Percentiles rank a stretch among this genome's conserved stretches.
These are phyloP conservation scores for Cyberlindnera subsufficiens DNA, from an alignment of 805 yeast species.

Conservation along the genomic window DNA sequence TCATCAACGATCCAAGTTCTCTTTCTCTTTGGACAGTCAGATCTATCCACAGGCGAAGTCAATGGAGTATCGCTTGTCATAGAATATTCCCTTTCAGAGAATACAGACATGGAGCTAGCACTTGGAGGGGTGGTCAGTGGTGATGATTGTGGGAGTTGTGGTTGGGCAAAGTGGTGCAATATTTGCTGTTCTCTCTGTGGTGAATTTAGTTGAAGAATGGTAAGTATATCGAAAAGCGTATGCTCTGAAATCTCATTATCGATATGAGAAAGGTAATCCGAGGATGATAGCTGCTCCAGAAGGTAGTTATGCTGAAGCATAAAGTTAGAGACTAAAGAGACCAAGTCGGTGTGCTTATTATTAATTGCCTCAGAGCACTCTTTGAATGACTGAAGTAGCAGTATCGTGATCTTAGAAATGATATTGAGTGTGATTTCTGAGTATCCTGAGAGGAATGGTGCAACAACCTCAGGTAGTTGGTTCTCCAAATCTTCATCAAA, in stretches of 20 bases:
- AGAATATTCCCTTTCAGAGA: slow-evolving; percentile 1
- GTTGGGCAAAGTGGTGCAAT: not conserved
- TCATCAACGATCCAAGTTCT: slow-evolving; percentile 1
- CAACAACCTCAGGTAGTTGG: slow-evolving; percentile 16
- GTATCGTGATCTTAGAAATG: slow-evolving; percentile 11
- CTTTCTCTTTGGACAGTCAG: not conserved
- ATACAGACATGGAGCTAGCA: slow-evolving; percentile 1
- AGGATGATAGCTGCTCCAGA: not conserved
- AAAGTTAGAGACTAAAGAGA: not conserved
- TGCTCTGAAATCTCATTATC: not conserved
- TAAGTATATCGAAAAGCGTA: not conserved
- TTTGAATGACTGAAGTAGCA: slow-evolving; percentile 15
- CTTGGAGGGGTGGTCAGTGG: slow-evolving; percentile 2
- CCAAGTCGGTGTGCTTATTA: slow-evolving; percentile 15
- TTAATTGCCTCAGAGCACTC: slow-evolving; percentile 19
- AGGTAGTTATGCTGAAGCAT: not conserved
- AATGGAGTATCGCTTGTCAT: not conserved
- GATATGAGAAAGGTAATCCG: not conserved
- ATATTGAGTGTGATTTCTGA: slow-evolving; percentile 10
- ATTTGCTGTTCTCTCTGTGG: not conserved
- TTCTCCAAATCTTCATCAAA: slow-evolving; percentile 23
- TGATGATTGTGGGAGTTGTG: slow-evolving; percentile 2
- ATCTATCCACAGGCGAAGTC: slow-evolving; percentile 1
- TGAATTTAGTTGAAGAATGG: not conserved
- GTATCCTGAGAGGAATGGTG: slow-evolving; percentile 23